phyloP scores from a whole-genome alignment of 2,329 filamentous ascomycete genomes.

The Botrytis fabae region DNA sequence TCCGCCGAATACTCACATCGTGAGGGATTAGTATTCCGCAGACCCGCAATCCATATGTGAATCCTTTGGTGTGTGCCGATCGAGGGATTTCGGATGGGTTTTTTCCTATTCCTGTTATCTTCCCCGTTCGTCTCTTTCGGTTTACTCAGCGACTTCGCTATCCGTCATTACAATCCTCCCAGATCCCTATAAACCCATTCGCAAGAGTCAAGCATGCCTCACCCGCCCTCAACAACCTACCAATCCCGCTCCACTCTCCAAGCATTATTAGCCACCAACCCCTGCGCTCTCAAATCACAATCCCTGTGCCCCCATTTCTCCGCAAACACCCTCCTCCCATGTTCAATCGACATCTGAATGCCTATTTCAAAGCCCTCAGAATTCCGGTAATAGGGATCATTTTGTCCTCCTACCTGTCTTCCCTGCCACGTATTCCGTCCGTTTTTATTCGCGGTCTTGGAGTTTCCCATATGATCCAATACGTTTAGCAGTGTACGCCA shows the following conservation, averaged over 20 bases:
- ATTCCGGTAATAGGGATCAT: conserved; percentile 55
- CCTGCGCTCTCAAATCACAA: conserved; percentile 45
- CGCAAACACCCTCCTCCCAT: conserved; percentile 45
- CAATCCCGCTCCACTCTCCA: conserved; percentile 50
- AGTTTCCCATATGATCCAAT: conserved; percentile 34
- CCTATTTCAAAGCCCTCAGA: conserved; percentile 47
- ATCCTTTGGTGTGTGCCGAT: not conserved
- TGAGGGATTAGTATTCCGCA: not conserved
- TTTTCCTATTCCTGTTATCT: no score
- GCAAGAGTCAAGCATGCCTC: not conserved
- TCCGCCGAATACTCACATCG: not conserved
- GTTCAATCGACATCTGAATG: conserved; percentile 49
- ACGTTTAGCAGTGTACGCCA: conserved; percentile 40
- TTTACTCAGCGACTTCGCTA: not conserved
- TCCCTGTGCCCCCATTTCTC: conserved; percentile 50
- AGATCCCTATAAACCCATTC: not conserved
- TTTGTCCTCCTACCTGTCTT: conserved; percentile 51
- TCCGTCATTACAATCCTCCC: fast-evolving
- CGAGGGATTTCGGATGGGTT: no score
- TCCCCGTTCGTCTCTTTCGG: not conserved
- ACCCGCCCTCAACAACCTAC: conserved; percentile 13
- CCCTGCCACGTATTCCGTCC: conserved; percentile 55
- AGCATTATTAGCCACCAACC: conserved; percentile 46
- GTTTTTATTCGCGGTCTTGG: conserved; percentile 36
- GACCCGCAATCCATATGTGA: no score